Percentiles rank a stretch among this genome's conserved stretches.
Evolutionary conservation across 2,329 filamentous ascomycete species (phyloP).

Genomic region (Venturia asperata): DNA sequence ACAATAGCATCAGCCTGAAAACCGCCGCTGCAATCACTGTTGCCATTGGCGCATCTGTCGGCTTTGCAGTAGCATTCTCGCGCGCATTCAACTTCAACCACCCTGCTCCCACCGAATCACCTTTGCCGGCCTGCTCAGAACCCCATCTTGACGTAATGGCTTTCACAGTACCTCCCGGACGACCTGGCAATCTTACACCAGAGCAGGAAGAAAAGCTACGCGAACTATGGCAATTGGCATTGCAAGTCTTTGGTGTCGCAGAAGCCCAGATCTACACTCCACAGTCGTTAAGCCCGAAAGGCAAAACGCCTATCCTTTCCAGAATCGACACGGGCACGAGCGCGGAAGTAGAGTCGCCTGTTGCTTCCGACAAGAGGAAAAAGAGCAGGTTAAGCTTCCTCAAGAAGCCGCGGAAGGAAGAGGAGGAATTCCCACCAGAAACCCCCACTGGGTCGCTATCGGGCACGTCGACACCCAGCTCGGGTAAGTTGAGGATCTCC

Average conservation of each 20-base stretch:
- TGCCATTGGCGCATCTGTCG: constrained; percentile 10
- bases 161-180: constrained; percentile 51
- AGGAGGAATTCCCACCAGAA: not conserved
- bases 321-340: not conserved
- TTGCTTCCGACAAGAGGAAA: constrained; percentile 9
- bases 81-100: constrained; percentile 8
- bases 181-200: constrained; percentile 77
- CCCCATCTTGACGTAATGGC: not conserved
- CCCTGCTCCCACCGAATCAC: not conserved
- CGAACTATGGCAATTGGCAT: constrained; percentile 72
- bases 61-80: not conserved
- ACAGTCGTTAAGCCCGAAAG: constrained; percentile 15
- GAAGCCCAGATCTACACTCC: constrained; percentile 28
- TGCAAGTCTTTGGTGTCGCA: constrained; percentile 65
- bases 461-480: constrained; percentile 16
- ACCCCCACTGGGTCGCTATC: constrained; percentile 9
- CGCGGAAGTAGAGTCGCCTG: not conserved
- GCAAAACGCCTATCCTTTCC: constrained; percentile 17
- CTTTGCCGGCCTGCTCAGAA: not conserved
- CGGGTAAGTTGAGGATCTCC: constrained; percentile 13
- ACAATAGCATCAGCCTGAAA: not conserved
- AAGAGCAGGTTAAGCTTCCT: constrained; percentile 18
- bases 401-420: constrained; percentile 10
- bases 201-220: constrained; percentile 85
- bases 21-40: constrained; percentile 1